phyloP scores from a whole-genome alignment of 2,329 filamentous ascomycete species.

The Aspergillus awamori region DNA sequence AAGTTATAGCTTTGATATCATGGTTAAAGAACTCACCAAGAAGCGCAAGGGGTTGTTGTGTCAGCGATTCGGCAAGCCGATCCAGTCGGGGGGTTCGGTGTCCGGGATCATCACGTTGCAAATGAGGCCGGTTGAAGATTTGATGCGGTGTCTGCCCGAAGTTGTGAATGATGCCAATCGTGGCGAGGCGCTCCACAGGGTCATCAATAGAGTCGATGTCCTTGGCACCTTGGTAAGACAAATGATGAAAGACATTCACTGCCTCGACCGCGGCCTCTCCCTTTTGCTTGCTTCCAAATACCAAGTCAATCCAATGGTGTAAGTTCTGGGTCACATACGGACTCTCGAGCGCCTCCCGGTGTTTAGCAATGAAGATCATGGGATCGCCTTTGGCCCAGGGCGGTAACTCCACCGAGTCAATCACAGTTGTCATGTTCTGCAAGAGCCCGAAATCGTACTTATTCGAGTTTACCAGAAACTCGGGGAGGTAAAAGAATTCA shows the following conservation, averaged over 20 bases:
- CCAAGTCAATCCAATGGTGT: constrained; percentile 92
- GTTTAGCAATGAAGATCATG: constrained; percentile 91
- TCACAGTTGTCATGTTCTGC: constrained; percentile 75
- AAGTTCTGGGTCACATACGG: constrained; percentile 87
- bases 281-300: constrained; percentile 92
- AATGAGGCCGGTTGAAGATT: constrained; percentile 82
- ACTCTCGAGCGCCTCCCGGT: constrained; percentile 93
- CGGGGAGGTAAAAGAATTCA: constrained; percentile 95
- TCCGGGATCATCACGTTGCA: constrained; percentile 69
- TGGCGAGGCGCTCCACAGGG: constrained; percentile 80
- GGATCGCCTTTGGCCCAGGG: constrained; percentile 97
- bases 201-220: constrained; percentile 91
- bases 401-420: constrained; percentile 86
- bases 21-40: constrained; percentile 54
- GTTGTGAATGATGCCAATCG: constrained; percentile 96
- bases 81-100: constrained; percentile 73
- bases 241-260: constrained; percentile 92
- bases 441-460: constrained; percentile 88
- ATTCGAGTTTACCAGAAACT: constrained; percentile 93
- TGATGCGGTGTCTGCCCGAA: constrained; percentile 98
- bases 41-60: constrained; percentile 75
- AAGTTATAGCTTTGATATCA: neutral
- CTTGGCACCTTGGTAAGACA: constrained; percentile 92
- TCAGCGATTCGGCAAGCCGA: constrained; percentile 73
- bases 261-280: constrained; percentile 90